Evolutionary conservation across 148 eudicot genomes (phyloP).

Genomic region (Spergularia marina): DNA sequence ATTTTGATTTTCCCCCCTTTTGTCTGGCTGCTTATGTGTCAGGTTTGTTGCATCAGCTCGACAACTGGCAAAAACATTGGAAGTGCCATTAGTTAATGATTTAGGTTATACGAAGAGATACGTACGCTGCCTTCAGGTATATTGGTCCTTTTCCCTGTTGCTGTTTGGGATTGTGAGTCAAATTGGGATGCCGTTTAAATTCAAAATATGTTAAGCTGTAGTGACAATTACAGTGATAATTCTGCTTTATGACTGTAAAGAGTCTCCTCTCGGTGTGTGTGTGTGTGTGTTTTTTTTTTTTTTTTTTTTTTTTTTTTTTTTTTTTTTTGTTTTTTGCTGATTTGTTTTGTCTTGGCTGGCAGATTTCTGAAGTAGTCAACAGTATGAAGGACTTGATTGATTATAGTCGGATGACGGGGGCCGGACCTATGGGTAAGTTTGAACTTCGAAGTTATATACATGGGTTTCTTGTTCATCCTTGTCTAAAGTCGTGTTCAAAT

Average conservation of each 20-base stretch:
- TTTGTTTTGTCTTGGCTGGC: slow-evolving; percentile 26
- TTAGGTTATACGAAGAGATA: slow-evolving; percentile 95
- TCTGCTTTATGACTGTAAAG: background rate
- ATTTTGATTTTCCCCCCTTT: background rate
- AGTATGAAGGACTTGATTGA: slow-evolving; percentile 98
- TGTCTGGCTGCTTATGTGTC: slow-evolving; percentile 16
- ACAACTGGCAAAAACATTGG: slow-evolving; percentile 76
- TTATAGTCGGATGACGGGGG: slow-evolving; percentile 68
- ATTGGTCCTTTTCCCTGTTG: slow-evolving; percentile 1
- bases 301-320: background rate
- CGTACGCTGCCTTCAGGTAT: slow-evolving; percentile 94
- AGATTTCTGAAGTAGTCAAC: slow-evolving; percentile 96
- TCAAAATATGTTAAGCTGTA: background rate
- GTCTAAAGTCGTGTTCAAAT: background rate
- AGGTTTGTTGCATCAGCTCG: slow-evolving; percentile 80
- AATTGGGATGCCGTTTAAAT: background rate
- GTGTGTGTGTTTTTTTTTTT: no score
- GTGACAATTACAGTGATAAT: no score
- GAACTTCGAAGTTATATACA: slow-evolving; percentile 26
- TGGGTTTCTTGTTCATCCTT: background rate
- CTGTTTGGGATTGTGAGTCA: background rate
- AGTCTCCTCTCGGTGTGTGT: background rate
- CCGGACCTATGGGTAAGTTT: slow-evolving; percentile 91
- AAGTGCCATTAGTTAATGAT: slow-evolving; percentile 85
- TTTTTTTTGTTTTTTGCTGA: background rate